Base-by-base conservation (phyloP, 2,329 filamentous ascomycete genomes). In the Dothidotthia symphoricarpi region DNA sequence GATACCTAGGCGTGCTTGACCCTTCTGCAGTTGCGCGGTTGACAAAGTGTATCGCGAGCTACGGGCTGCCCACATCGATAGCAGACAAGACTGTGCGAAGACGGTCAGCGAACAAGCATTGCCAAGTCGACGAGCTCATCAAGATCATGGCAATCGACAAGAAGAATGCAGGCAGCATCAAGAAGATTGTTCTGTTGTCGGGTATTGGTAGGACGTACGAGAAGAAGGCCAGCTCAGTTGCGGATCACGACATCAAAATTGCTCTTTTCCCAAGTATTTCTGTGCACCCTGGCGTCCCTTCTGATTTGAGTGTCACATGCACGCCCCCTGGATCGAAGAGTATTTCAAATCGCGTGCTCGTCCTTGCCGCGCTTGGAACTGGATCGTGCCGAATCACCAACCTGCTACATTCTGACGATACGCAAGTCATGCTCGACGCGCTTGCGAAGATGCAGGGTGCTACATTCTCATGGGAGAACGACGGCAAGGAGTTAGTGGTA, bases 121-220 rank as follows among this genome's bases (percentile, higher is more conserved):
- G 93, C 63, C 84, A 86, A 0, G 87, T 96, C 2, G 87, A 96
- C 53, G 78, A 86, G 24, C 70, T 98, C 34, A 76, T 98, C 39
- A 78, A 85, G 51, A 95, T 95, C 64, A 98, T 98, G 93, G 89
- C 86, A 0, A 85, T 98, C 7, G 93, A 98, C 70, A 98, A 98
- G 78, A 98, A 98, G 75, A 98, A 98, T 51, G 86, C 95, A 29
- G 93, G 93, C 2, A 80, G 80, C 42, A 89, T 91, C 68, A 98
- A 98, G 76, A 97, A 95, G 70, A 86, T 98, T 47, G 91, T 96
- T 6, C 78, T 98, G 6, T 75, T 98, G 9, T 90, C 89, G 1
- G 86, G 86, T 10, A 95, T 98, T 61, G 93, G 93, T 40, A 81
- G 84, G 57, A 94, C 89, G 1, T 71, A 91, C 59, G 93, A 98